phyloP scores from a whole-genome alignment of 805 yeast species.

The Lipomyces mesembrius region DNA sequence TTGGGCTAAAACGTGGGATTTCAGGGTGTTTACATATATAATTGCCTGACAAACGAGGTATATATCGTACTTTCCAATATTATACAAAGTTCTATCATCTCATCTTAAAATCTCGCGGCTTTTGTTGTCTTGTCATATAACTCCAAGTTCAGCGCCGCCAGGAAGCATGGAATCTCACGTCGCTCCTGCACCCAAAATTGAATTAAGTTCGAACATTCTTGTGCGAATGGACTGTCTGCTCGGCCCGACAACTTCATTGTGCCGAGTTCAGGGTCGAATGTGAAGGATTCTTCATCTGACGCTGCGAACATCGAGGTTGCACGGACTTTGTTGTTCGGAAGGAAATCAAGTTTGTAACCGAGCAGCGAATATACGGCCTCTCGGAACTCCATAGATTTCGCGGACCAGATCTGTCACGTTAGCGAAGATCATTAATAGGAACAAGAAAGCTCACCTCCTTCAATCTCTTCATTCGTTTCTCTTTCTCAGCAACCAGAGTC shows the following conservation, averaged over 20 bases:
- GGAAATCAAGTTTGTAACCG: conserved; percentile 75
- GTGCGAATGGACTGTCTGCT: conserved; percentile 43
- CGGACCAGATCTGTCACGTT: conserved; percentile 56
- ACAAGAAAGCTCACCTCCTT: conserved; percentile 32
- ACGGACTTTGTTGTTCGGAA: conserved; percentile 60
- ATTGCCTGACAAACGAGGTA: too few relatives aligned
- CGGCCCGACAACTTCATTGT: conserved; percentile 56
- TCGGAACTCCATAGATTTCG: conserved; percentile 72
- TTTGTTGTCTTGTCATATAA: conserved; percentile 55
- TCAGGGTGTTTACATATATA: neutral
- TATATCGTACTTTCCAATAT: neutral
- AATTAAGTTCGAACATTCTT: conserved; percentile 57
- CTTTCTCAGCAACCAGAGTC: conserved; percentile 53
- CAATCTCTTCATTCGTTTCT: conserved; percentile 59
- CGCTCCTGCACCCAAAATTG: conserved; percentile 70
- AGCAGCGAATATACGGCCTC: conserved; percentile 67
- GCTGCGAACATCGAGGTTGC: conserved; percentile 54
- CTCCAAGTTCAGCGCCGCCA: conserved; percentile 73
- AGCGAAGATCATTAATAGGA: conserved; percentile 43
- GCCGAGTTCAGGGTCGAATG: conserved; percentile 61
- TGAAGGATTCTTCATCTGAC: conserved; percentile 52
- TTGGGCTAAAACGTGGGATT: neutral
- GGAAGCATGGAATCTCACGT: conserved; percentile 74
- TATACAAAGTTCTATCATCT: neutral
- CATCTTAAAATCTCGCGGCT: conserved; percentile 27